Conservation (phyloP, 139 green algal species). For the Edaphochlamys debaryana region DNA sequence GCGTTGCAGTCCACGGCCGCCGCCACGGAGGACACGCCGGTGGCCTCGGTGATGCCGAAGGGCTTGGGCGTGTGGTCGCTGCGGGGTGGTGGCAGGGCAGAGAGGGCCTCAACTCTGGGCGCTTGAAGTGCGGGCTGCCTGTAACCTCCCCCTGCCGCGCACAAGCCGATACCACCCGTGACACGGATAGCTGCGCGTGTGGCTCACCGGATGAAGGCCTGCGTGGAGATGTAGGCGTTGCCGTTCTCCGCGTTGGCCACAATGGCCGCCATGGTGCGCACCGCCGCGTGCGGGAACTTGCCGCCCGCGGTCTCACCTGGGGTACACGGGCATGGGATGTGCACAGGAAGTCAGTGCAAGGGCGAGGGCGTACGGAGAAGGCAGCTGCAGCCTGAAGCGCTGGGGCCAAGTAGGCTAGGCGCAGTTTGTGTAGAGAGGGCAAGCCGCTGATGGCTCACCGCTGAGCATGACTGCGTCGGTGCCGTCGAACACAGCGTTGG, state of each 20-base stretch:
- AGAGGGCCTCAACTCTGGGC: too few species aligned
- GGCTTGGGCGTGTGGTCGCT: conserved; percentile 68
- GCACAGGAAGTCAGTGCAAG: too few species aligned
- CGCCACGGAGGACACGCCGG: conserved; percentile 57
- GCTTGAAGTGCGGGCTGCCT: too few species aligned
- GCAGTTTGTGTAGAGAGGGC: too few species aligned
- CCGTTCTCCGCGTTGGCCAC: conserved; percentile 71
- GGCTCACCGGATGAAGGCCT: conserved; percentile 44
- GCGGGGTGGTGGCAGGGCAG: not conserved
- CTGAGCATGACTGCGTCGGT: conserved; percentile 72
- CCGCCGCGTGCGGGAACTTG: conserved; percentile 66
- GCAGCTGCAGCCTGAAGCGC: too few species aligned
- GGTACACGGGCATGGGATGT: not conserved
- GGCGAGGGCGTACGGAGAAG: too few species aligned
- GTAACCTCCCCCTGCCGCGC: too few species aligned
- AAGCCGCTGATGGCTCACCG: conserved; percentile 23
- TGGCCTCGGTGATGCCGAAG: conserved; percentile 55
- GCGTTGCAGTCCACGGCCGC: conserved; percentile 66
- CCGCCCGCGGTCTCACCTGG: conserved; percentile 79
- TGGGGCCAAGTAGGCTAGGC: too few species aligned
- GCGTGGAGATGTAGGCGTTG: conserved; percentile 38
- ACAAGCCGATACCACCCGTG: too few species aligned
- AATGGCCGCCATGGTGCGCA: conserved; percentile 73
- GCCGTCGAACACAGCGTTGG: conserved; percentile 73
- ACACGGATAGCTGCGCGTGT: too few species aligned